phyloP scores from a whole-genome alignment of 2,329 filamentous ascomycete genomes.

The Uncinocarpus reesii region DNA sequence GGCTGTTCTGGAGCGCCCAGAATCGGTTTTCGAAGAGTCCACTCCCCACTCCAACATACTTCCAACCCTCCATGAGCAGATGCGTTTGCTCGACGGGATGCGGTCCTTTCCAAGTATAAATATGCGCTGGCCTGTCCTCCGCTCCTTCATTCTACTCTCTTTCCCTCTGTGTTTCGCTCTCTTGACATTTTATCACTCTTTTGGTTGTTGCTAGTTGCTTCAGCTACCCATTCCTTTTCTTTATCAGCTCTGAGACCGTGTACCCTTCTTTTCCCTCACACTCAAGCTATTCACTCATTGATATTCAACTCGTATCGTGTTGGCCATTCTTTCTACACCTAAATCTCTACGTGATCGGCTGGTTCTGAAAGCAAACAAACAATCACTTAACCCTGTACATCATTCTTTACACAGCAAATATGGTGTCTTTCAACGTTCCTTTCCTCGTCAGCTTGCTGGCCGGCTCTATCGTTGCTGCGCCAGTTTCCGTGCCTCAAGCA shows the following conservation, averaged over 20 bases:
- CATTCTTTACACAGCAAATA: conserved; percentile 20
- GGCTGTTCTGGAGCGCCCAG: no score
- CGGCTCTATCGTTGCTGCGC: conserved; percentile 27
- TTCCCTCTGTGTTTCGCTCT: conserved; percentile 9
- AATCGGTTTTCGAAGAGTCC: background rate
- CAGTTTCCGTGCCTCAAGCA: conserved; percentile 19
- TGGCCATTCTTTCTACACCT: conserved; percentile 13
- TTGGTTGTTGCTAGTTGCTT: conserved; percentile 18
- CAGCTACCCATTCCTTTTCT: conserved; percentile 24
- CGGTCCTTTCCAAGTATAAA: conserved; percentile 3
- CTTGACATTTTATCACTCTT: conserved; percentile 12
- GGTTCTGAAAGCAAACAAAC: conserved; percentile 4
- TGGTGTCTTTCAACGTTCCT: conserved; percentile 30
- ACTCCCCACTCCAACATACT: background rate
- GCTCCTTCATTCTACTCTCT: background rate
- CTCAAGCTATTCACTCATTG: conserved; percentile 17
- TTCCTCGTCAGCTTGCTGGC: conserved; percentile 29
- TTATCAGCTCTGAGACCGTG: conserved; percentile 19
- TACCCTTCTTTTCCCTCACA: background rate
- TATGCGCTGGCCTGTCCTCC: conserved; percentile 9
- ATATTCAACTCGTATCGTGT: conserved; percentile 16
- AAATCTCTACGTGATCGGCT: background rate
- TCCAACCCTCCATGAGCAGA: background rate
- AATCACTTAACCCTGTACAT: background rate
- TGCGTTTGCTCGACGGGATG: background rate